Conservation (phyloP, 208 protist species). For the Herpetomonas samuelpessoai region DNA sequence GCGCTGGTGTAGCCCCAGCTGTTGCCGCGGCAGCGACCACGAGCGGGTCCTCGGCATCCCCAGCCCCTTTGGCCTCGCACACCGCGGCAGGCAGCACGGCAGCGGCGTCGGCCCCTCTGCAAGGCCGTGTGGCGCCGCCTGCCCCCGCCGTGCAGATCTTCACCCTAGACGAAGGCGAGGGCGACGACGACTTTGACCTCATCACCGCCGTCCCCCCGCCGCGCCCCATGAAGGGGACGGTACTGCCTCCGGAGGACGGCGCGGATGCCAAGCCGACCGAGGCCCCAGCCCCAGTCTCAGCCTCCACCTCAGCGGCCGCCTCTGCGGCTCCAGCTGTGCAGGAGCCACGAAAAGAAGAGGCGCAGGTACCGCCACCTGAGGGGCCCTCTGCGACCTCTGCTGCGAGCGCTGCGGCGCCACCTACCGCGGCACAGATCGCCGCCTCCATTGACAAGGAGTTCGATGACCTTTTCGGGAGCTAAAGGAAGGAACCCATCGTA, state of each 20-base stretch:
- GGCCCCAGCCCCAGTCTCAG: background rate
- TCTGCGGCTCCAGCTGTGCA: background rate
- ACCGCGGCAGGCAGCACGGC: conserved; percentile 2
- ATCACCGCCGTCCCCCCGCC: conserved; percentile 50
- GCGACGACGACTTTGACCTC: conserved; percentile 71
- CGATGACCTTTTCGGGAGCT: conserved; percentile 61
- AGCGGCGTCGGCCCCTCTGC: background rate
- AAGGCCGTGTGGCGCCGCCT: background rate
- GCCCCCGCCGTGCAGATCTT: conserved; percentile 30
- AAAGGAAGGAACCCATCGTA: too few relatives aligned
- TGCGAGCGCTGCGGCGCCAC: background rate
- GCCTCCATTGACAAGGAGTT: conserved; percentile 67
- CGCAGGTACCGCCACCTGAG: too few relatives aligned
- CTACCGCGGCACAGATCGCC: conserved; percentile 6
- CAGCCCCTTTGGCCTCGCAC: background rate
- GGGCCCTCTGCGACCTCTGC: background rate
- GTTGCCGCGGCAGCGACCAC: background rate
- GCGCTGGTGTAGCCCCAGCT: background rate
- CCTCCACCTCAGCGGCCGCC: background rate
- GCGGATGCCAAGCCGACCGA: conserved; percentile 12
- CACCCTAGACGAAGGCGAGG: conserved; percentile 47
- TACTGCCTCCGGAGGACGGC: background rate
- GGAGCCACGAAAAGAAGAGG: conserved; percentile 7
- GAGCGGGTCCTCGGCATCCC: background rate
- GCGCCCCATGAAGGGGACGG: conserved; percentile 2